These are phyloP conservation scores for Acacia crassicarpa DNA, from an alignment of 306 rosid species.

Conservation along the genomic window DNA sequence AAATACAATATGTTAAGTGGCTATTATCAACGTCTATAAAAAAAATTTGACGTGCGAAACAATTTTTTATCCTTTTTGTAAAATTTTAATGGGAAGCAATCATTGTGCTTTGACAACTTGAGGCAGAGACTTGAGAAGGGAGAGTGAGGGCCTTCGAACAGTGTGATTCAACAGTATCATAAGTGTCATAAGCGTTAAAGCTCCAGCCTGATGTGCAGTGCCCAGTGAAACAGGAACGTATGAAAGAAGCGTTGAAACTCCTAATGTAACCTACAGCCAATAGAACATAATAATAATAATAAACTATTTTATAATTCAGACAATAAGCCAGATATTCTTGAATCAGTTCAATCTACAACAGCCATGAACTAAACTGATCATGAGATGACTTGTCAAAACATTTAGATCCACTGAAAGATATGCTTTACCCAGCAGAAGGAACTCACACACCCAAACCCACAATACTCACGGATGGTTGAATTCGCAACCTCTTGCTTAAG, in stretches of 20 bases:
- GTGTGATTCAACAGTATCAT: slow-evolving; percentile 74
- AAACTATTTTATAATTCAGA: background rate
- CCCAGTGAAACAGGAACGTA: slow-evolving; percentile 87
- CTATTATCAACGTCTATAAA: background rate
- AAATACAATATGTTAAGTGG: background rate
- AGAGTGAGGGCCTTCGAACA: slow-evolving; percentile 63
- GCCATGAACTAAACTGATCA: background rate
- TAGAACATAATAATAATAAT: background rate
- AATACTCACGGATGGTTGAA: too few relatives aligned
- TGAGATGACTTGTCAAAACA: background rate
- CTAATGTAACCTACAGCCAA: slow-evolving; percentile 67
- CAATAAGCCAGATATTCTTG: background rate
- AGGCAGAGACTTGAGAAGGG: slow-evolving; percentile 76
- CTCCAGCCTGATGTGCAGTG: slow-evolving; percentile 90
- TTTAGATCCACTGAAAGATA: background rate
- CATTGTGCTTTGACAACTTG: slow-evolving; percentile 45
- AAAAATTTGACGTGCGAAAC: background rate
- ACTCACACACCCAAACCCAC: too few relatives aligned
- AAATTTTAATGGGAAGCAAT: background rate
- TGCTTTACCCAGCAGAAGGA: background rate
- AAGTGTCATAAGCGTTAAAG: slow-evolving; percentile 75
- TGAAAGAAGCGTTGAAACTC: slow-evolving; percentile 75
- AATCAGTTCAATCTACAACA: too few relatives aligned
- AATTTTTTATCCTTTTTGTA: background rate
- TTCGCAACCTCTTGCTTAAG: too few relatives aligned